A percentile compares a stretch with the other conserved stretches of the same genome.
Conservation (phyloP, 106 monocot genomes). For the Narthecium ossifragum region DNA sequence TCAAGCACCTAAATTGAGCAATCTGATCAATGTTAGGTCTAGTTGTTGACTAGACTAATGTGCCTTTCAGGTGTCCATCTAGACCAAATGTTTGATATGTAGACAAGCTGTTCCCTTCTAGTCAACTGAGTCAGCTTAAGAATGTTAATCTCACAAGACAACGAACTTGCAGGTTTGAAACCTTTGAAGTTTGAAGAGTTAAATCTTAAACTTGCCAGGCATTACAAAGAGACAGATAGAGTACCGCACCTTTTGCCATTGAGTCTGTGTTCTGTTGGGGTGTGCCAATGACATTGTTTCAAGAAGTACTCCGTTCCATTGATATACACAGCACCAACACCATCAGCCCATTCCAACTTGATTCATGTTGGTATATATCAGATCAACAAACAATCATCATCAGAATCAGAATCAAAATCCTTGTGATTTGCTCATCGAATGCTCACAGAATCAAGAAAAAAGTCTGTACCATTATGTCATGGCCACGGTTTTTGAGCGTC, state of each 20-base stretch:
- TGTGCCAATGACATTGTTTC: background rate
- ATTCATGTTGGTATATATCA: too few relatives aligned
- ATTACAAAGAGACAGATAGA: background rate
- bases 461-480: slow-evolving; percentile 11
- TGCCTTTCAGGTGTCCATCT: too few relatives aligned
- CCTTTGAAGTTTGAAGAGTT: background rate
- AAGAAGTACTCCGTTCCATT: background rate
- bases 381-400: background rate
- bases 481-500: slow-evolving; percentile 5
- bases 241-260: background rate
- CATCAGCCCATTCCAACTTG: background rate
- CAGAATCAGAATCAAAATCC: background rate
- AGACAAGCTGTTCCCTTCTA: background rate
- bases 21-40: too few relatives aligned
- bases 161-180: background rate
- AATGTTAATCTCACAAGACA: background rate
- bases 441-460: background rate
- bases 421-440: background rate
- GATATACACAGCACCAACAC: background rate
- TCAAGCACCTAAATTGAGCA: too few relatives aligned
- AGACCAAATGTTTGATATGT: background rate
- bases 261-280: background rate
- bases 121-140: background rate
- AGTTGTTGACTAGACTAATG: too few relatives aligned
- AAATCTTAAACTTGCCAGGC: background rate